Conservation (phyloP, 805 yeast genomes). For the Candida orba region DNA sequence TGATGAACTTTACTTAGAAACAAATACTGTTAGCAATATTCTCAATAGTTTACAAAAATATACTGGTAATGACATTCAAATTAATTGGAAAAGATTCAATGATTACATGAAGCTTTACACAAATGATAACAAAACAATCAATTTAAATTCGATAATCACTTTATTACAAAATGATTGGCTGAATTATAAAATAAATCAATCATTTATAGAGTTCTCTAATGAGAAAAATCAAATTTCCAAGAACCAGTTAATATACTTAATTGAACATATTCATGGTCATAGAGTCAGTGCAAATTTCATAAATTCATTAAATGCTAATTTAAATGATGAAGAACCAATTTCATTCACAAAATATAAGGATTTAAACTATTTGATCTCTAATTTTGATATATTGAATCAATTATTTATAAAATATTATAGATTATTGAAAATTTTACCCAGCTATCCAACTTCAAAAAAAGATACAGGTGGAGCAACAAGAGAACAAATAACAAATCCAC, state of each 20-base stretch:
- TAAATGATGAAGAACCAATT: slow-evolving; percentile 25
- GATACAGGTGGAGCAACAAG: slow-evolving; percentile 7
- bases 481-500: slow-evolving; percentile 11
- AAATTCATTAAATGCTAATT: slow-evolving; percentile 24
- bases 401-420: slow-evolving; percentile 28
- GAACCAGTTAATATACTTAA: slow-evolving; percentile 28
- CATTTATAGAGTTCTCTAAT: slow-evolving; percentile 26
- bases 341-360: slow-evolving; percentile 32
- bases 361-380: slow-evolving; percentile 30
- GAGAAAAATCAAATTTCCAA: slow-evolving; percentile 27
- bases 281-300: slow-evolving; percentile 31
- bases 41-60: slow-evolving; percentile 26
- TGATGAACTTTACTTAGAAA: slow-evolving; percentile 28
- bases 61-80: slow-evolving; percentile 26
- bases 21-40: slow-evolving; percentile 25
- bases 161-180: slow-evolving; percentile 35
- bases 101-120: slow-evolving; percentile 15
- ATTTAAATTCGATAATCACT: slow-evolving; percentile 33
- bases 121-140: slow-evolving; percentile 23
- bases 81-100: slow-evolving; percentile 29
- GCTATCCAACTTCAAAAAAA: slow-evolving; percentile 3
- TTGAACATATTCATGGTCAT: slow-evolving; percentile 31
- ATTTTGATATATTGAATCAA: slow-evolving; percentile 34
- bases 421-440: slow-evolving; percentile 8
- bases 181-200: slow-evolving; percentile 27